Evolutionary conservation across 169 alveolate species (phyloP), one percentile per base, ranked within the genome.

Genomic region (Babesia microti): DNA sequence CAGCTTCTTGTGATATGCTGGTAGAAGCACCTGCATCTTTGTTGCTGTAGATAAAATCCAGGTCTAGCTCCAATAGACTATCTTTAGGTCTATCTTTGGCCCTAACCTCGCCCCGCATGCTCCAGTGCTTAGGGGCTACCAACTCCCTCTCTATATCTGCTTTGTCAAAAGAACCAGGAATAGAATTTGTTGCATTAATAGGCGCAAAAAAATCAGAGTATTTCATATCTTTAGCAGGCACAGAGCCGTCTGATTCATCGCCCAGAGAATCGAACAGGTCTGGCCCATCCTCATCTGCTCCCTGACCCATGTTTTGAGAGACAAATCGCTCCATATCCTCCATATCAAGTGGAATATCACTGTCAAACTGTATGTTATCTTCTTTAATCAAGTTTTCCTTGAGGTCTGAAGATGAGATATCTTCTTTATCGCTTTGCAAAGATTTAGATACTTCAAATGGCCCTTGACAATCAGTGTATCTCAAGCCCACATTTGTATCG

Each of bases 91-190:
- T 37, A 27, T 75, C 52, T 41, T 58, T 50, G 0, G 75, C 85
- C 11, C 26, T 29, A 18, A 79, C 76, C 41, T 85, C 93, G 14
- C 93, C 93, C 51, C 44, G 60, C 44, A 85, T 29, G 11, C 85
- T 68, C 93, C 93, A 85, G 17, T 72, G 81, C 51, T 85, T 85
- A 45, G 59, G 58, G 17, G 59, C 61, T 2, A 79, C 52, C 51
- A 76, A 50, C 17, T 81, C 80, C 36, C 67, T 53, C 43, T 85
- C 93, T 6, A 76, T 34, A 22, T 45, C 37, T 27, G 65, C 52
- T 57, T 48, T 76, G 23, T 66, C 55, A 39, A 37, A 9, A 15
- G 23, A 17, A n/a, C 65, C 56, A 6, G 24, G 7, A n/a, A n/a
- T n/a, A n/a, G n/a, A n/a, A n/a, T n/a, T n/a, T n/a, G n/a, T n/a